Evolutionary conservation across 768 basidiomycete genomes (phyloP).

Genomic region (Dacryopinax primogenitus): DNA sequence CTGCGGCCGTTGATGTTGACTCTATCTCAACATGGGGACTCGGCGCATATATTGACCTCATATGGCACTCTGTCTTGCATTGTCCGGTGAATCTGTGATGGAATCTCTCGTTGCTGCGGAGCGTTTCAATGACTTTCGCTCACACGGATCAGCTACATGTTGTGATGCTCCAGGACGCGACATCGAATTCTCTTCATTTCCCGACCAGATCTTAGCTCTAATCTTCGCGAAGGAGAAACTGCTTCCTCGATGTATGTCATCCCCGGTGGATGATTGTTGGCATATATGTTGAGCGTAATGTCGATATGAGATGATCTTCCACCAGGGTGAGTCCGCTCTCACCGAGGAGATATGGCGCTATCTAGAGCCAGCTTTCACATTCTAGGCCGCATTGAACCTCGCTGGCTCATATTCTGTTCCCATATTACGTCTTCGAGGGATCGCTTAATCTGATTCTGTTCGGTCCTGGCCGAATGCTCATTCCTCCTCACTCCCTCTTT

Average conservation of each 20-base stretch:
- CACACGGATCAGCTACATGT: too few relatives aligned
- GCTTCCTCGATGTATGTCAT: background rate
- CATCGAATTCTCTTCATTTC: too few relatives aligned
- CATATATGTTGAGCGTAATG: background rate
- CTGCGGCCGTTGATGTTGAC: too few relatives aligned
- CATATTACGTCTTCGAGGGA: slow-evolving; percentile 3
- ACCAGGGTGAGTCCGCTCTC: background rate
- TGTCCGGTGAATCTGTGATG: too few relatives aligned
- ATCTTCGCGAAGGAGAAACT: background rate
- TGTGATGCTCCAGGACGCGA: too few relatives aligned
- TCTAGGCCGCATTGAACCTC: background rate
- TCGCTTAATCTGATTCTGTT: background rate
- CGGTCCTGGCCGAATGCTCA: background rate
- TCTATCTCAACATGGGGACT: too few relatives aligned
- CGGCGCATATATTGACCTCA: too few relatives aligned
- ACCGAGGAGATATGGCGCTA: background rate
- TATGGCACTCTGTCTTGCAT: too few relatives aligned
- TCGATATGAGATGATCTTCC: background rate
- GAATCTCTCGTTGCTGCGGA: too few relatives aligned
- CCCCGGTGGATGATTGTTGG: background rate
- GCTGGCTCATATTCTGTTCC: background rate
- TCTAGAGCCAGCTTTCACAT: background rate
- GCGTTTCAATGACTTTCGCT: too few relatives aligned
- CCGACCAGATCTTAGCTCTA: background rate
- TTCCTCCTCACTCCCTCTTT: too few relatives aligned